Conservation (phyloP, 2,329 filamentous ascomycete genomes). For the Aspergillus arachidicola region DNA sequence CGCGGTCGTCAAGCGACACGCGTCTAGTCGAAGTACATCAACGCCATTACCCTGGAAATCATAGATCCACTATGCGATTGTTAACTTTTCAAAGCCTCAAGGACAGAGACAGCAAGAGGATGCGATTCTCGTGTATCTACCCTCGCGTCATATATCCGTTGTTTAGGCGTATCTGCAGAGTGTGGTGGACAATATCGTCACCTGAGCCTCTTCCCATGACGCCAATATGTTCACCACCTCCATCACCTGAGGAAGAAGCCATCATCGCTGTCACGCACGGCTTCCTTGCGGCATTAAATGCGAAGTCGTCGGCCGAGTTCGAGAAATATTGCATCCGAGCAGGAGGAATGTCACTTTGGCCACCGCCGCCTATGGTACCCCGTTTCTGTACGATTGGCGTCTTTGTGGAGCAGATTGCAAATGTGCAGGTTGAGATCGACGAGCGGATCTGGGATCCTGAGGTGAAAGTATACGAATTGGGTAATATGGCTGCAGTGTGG, state of each 20-base stretch:
- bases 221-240: background rate
- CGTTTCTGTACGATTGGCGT: constrained; percentile 40
- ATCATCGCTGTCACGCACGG: constrained; percentile 33
- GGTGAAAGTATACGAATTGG: constrained; percentile 33
- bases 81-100: background rate
- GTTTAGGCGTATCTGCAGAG: constrained; percentile 4
- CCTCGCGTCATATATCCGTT: background rate
- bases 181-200: constrained; percentile 21
- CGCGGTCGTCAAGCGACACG: background rate
- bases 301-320: constrained; percentile 34
- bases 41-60: background rate
- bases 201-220: constrained; percentile 1
- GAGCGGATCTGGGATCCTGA: constrained; percentile 40
- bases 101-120: background rate
- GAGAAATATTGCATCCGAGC: constrained; percentile 38
- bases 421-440: constrained; percentile 34
- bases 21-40: background rate
- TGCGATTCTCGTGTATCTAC: background rate
- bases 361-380: constrained; percentile 30
- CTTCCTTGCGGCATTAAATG: constrained; percentile 34
- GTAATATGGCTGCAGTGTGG: constrained; percentile 37
- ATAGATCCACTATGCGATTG: background rate
- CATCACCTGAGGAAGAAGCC: constrained; percentile 20
- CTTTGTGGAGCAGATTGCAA: constrained; percentile 36
- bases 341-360: constrained; percentile 39